Evolutionary conservation across 2,329 filamentous ascomycete species (phyloP).

Genomic region (Alternaria sp.): DNA sequence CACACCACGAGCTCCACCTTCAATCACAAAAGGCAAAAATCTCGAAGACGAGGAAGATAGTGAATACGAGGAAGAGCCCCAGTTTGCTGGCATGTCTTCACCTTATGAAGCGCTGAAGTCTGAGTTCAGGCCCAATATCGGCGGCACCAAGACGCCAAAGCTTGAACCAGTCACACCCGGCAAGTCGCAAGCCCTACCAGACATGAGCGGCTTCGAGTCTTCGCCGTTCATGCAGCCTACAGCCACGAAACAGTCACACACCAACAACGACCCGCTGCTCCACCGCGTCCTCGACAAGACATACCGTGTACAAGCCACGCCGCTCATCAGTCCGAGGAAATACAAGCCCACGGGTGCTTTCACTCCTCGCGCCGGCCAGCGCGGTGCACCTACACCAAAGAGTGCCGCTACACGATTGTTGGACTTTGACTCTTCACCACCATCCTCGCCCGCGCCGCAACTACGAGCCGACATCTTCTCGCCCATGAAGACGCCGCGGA

Average conservation of each 20-base stretch:
- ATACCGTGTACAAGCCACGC: constrained; percentile 92
- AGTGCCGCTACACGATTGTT: constrained; percentile 31
- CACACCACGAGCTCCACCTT: constrained; percentile 63
- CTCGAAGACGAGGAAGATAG: constrained; percentile 21
- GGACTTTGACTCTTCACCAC: constrained; percentile 56
- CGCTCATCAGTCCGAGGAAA: constrained; percentile 71
- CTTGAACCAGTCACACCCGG: constrained; percentile 50
- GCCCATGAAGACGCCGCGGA: constrained; percentile 70
- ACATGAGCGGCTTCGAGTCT: constrained; percentile 57
- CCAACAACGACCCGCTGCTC: constrained; percentile 77
- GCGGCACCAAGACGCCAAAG: constrained; percentile 44
- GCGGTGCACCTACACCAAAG: constrained; percentile 36
- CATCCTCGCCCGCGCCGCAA: constrained; percentile 74
- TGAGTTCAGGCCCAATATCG: constrained; percentile 73
- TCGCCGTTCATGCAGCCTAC: constrained; percentile 62
- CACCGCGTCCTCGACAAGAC: constrained; percentile 96
- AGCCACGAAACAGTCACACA: constrained; percentile 37
- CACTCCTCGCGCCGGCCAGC: constrained; percentile 49
- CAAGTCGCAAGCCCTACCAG: constrained; percentile 46
- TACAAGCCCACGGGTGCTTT: constrained; percentile 53
- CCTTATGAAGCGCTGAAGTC: constrained; percentile 79
- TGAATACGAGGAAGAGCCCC: constrained; percentile 43
- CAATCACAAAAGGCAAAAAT: constrained; percentile 25
- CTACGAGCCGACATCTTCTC: constrained; percentile 88
- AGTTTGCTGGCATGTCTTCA: constrained; percentile 73